Conservation (phyloP, 805 yeast genomes). For the Pichia exigua region DNA sequence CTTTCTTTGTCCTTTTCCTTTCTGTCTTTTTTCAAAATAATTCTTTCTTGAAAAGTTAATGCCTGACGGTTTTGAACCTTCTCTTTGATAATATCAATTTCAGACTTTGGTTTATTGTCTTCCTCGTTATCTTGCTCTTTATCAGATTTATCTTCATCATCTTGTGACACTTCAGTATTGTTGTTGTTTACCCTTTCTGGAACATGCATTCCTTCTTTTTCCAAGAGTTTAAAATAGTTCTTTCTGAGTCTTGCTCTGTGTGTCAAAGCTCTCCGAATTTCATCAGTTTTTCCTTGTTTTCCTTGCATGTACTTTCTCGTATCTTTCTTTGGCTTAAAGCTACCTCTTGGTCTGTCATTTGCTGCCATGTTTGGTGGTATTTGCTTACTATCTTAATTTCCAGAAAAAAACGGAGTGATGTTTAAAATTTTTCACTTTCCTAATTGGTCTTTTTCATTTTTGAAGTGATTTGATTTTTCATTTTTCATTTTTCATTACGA, state of each 20-base stretch:
- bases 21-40: conserved; percentile 39
- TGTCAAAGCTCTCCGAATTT: conserved; percentile 67
- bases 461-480: neutral
- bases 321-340: conserved; percentile 4
- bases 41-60: conserved; percentile 36
- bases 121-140: conserved; percentile 11
- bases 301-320: conserved; percentile 18
- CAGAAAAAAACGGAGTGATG: neutral
- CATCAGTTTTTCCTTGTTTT: conserved; percentile 36
- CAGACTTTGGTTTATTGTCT: conserved; percentile 15
- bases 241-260: conserved; percentile 78
- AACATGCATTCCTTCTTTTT: conserved; percentile 55
- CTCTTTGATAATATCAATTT: conserved; percentile 27
- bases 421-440: neutral
- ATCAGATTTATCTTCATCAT: conserved; percentile 11
- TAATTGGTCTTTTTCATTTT: neutral
- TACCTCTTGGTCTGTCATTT: neutral
- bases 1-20: conserved; percentile 35
- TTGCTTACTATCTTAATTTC: neutral
- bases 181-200: conserved; percentile 30
- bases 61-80: conserved; percentile 16
- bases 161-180: conserved; percentile 14
- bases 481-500: neutral
- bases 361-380: neutral
- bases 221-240: conserved; percentile 70